A percentile compares a stretch with the other conserved stretches of the same genome.
Evolutionary conservation across 2,329 filamentous ascomycete genomes (phyloP).

Genomic region (Nigrospora sphaerica): DNA sequence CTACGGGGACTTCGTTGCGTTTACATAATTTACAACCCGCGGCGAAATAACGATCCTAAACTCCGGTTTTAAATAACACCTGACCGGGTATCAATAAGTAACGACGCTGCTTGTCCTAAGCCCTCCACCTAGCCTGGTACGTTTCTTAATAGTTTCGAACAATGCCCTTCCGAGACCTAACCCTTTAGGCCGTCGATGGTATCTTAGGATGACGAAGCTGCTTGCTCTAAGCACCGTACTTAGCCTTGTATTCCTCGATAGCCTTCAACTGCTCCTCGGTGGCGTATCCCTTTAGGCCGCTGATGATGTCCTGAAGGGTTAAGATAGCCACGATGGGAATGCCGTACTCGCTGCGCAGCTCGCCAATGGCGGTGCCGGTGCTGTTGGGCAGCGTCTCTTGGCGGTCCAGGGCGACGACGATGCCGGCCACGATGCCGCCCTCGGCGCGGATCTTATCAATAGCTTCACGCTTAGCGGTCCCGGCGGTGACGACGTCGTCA

Average conservation of each 20-base stretch:
- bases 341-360: constrained; percentile 74
- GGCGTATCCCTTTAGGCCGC: constrained; percentile 54
- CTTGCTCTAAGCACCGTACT: constrained; percentile 44
- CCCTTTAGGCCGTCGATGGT: too few species aligned
- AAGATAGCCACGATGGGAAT: constrained; percentile 80
- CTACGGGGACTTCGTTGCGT: too few species aligned
- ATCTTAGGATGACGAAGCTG: too few species aligned
- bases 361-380: constrained; percentile 74
- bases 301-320: constrained; percentile 77
- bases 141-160: too few species aligned
- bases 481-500: constrained; percentile 94
- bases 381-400: constrained; percentile 69
- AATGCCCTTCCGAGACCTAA: too few species aligned
- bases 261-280: constrained; percentile 55
- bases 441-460: constrained; percentile 82
- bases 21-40: too few species aligned
- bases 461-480: constrained; percentile 88
- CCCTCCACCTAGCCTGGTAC: too few species aligned
- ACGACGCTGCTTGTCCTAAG: too few species aligned
- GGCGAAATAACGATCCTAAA: too few species aligned
- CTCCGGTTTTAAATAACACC: too few species aligned
- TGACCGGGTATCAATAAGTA: too few species aligned
- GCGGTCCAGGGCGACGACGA: constrained; percentile 82
- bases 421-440: constrained; percentile 78
- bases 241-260: constrained; percentile 66